Base-by-base conservation (phyloP, 106 monocot species). In the Acanthochlamys bracteata region DNA sequence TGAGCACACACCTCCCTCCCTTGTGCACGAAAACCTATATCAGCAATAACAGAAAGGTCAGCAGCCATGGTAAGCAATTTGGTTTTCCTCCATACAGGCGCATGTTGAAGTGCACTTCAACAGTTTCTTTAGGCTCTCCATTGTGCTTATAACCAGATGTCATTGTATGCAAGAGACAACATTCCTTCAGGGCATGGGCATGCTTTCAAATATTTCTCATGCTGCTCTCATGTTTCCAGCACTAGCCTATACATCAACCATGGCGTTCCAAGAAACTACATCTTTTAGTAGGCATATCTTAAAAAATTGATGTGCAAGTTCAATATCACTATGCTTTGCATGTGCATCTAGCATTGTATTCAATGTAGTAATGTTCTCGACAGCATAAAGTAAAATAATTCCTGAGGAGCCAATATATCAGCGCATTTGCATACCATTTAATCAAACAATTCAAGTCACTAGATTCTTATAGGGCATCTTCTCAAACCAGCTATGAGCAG, bases 1-100 rank as follows among this genome's bases (percentile, higher is more conserved):
- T 78, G 78, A 15, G 69, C 75, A 68, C 81, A 83, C 42, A 84
- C 64, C 75, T 72, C 54, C 52, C 41, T 78, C n/a, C 83, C 84
- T 22, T 66, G 74, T 14, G 57, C 15, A 25, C 62, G 8, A 68
- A 75, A 40, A 13, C 77, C 83, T 39, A 88, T 59, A 73, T 81
- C 77, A 49, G 75, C 66, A 55, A 73, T 64, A 51, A 66, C 78
- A 67, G 88, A 83, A 53, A 88, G 77, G 68, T 78, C 70, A 69
- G 54, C 59, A 41, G 78, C 67, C 63, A 88, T 66, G 55, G 84
- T 83, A 63, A 73, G 24, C 11, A 67, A 75, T 81, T 65, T 7
- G 80, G 78, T 65, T 66, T 65, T 15, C 57, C 69, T 21, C 73
- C 66, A 12, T 27, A 41, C 39, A 60, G 4, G 0, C 60, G 77